Conservation (phyloP, 1,284 basidiomycete species). For the Trichosporon sp. region DNA sequence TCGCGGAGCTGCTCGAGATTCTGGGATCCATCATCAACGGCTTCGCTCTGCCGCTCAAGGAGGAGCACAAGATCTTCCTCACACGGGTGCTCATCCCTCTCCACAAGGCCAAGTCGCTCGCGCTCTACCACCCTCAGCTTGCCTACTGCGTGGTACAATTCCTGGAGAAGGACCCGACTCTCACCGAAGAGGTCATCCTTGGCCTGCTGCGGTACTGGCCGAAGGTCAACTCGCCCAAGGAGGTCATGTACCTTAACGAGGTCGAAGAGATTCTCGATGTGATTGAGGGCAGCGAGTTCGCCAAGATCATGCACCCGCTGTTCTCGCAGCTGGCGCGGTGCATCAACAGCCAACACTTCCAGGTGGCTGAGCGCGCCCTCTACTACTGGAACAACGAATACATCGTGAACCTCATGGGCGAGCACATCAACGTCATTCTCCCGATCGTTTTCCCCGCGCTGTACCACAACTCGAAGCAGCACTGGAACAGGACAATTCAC, state of each 20-base stretch:
- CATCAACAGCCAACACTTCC: conserved; percentile 98
- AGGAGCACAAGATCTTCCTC: conserved; percentile 98
- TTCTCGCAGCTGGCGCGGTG: conserved; percentile 95
- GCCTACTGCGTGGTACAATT: conserved; percentile 99
- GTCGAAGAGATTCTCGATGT: conserved; percentile 99
- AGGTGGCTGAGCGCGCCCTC: conserved; percentile 84
- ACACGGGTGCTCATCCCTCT: conserved; percentile 92
- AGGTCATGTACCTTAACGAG: conserved; percentile 99
- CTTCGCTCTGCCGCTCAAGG: conserved; percentile 95
- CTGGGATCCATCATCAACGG: conserved; percentile 99
- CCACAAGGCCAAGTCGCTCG: conserved; percentile 95
- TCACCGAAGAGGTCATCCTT: conserved; percentile 93
- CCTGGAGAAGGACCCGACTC: conserved; percentile 86
- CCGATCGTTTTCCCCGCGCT: conserved; percentile 98
- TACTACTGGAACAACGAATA: conserved; percentile 99
- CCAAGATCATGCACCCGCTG: conserved; percentile 88
- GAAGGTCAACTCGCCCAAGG: conserved; percentile 99
- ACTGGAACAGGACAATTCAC: conserved; percentile 99
- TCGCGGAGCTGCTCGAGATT: conserved; percentile 96
- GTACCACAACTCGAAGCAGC: conserved; percentile 92
- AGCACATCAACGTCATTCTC: conserved; percentile 81
- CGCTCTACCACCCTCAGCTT: conserved; percentile 95
- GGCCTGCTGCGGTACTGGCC: conserved; percentile 97
- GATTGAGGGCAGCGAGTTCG: conserved; percentile 93
- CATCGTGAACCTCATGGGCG: conserved; percentile 98